Conservation (phyloP, 306 rosid genomes). For the Prunus mongolica region DNA sequence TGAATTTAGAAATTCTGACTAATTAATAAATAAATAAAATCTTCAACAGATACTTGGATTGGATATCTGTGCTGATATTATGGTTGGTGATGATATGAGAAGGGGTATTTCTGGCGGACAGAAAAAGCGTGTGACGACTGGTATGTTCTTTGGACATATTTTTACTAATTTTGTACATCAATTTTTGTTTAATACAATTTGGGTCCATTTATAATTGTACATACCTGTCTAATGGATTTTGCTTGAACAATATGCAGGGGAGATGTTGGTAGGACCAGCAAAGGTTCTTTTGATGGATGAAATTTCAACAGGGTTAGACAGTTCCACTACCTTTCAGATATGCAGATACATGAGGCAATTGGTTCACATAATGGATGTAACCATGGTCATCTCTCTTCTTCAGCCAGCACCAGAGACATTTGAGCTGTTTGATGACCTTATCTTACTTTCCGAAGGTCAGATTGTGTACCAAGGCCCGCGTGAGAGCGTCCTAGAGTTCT, state of each 20-base stretch:
- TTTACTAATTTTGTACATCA: neutral
- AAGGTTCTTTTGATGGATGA: conserved; percentile 83
- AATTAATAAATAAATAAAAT: neutral
- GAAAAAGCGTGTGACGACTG: conserved; percentile 76
- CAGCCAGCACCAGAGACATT: conserved; percentile 59
- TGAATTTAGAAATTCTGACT: neutral
- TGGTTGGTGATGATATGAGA: conserved; percentile 72
- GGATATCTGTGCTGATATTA: conserved; percentile 74
- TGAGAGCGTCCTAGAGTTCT: conserved; percentile 56
- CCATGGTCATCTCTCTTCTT: conserved; percentile 65
- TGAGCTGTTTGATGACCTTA: conserved; percentile 50
- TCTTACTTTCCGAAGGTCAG: conserved; percentile 73
- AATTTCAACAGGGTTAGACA: conserved; percentile 88
- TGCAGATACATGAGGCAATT: conserved; percentile 74
- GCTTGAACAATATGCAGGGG: conserved; percentile 46
- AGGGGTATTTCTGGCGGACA: conserved; percentile 95
- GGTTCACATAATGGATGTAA: conserved; percentile 79
- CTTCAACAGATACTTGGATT: conserved; percentile 66
- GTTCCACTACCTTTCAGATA: conserved; percentile 86
- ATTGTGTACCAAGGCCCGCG: conserved; percentile 76
- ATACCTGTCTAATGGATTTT: neutral
- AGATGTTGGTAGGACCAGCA: conserved; percentile 89
- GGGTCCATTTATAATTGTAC: neutral
- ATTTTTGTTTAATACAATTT: neutral
- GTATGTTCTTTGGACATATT: conserved; percentile 10